Evolutionary conservation across 768 basidiomycete species (phyloP), one percentile per base, ranked within the genome.

Genomic region (Pseudohyphozyma bogoriensis): DNA sequence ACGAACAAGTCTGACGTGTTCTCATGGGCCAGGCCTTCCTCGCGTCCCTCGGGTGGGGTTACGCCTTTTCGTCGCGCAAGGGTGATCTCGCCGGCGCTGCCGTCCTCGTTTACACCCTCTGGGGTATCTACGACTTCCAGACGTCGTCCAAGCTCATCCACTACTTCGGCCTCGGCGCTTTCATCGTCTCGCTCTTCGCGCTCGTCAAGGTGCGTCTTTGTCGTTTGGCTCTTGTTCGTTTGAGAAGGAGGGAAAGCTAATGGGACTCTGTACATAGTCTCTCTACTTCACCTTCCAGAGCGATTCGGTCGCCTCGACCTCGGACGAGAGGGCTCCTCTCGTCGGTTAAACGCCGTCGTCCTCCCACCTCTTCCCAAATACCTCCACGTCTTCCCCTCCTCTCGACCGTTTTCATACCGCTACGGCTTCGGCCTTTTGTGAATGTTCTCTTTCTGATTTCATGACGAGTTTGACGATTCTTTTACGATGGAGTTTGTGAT

Each of bases 1-100:
- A n/a, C n/a, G n/a, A n/a, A n/a, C n/a, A n/a, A n/a, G n/a, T n/a
- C n/a, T n/a, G n/a, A n/a, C n/a, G n/a, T n/a, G n/a, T n/a, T n/a
- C n/a, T n/a, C n/a, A n/a, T n/a, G n/a, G n/a, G n/a, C n/a, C n/a
- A n/a, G n/a, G 56, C 53, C 29, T 60, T 51, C 59, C 58, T 63
- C 39, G 67, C 59, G 22, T 51, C 42, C 35, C 70, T 67, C 2
- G 36, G 61, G 15, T 40, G 83, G n/a, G 86, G 89, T 3, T 99
- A 99, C 73, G 88, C 92, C 39, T 93, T 93, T 80, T 86, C 87
- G 26, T 83, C 84, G 16, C 76, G 81, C 2, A 87, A 92, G 73
- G 93, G 93, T 59, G 95, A 97, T 72, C 79, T 96, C 29, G 88
- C 91, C 4, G 95, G 88, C 3, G 85, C 89, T 28, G 81, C 91